Base-by-base conservation (phyloP, 768 basidiomycete genomes). In the Neoboletus brunneissimus region DNA sequence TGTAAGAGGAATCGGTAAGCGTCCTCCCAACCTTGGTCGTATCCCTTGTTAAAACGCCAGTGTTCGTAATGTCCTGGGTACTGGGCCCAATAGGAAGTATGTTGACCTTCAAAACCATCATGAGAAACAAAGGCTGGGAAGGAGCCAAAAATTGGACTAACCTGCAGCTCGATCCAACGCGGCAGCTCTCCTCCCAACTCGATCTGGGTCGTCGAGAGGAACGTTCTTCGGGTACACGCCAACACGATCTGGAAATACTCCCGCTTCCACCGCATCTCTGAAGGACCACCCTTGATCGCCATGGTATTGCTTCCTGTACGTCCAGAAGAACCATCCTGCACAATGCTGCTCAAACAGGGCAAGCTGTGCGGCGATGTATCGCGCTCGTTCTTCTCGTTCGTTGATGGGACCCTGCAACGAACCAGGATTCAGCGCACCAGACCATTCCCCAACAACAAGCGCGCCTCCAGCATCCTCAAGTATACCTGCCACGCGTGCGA, bases 251-350 rank as follows among this genome's bases (percentile, higher is more conserved):
- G 88, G 89, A 62, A 91, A 81, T 5, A 88, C 81, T 8, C 85
- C 86, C 3, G 76, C 78, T 25, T 75, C 76, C 1, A 82, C 79
- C 0, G 87, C 86, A 68, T 91, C 85, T 55, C 78, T 75, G 37
- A 87, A 80, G 29, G 82, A 82, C 91, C 91, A 92, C 1, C 90
- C 90, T 5, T 73, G 78, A 72, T 93, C 91, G 53, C 85, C 84
- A 4, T 67, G 69, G 5, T 73, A 66, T 48, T 84, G 79, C 69
- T 91, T 90, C 76, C 85, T 91, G 66, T 84, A 87, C 37, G 88
- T 91, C 91, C 91, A 91, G 67, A 88, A 93, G 74, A 86, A 93
- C 80, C 82, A 88, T 5, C 91, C 91, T 0, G 81, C 83, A 56
- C 88, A 87, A 35, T 72, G 61, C 45, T 71, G 67, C 54, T 91